A percentile compares a stretch with the other conserved stretches of the same genome.
Evolutionary conservation across 176 grass and related monocot genomes (phyloP).

Genomic region (Thalia dealbata): DNA sequence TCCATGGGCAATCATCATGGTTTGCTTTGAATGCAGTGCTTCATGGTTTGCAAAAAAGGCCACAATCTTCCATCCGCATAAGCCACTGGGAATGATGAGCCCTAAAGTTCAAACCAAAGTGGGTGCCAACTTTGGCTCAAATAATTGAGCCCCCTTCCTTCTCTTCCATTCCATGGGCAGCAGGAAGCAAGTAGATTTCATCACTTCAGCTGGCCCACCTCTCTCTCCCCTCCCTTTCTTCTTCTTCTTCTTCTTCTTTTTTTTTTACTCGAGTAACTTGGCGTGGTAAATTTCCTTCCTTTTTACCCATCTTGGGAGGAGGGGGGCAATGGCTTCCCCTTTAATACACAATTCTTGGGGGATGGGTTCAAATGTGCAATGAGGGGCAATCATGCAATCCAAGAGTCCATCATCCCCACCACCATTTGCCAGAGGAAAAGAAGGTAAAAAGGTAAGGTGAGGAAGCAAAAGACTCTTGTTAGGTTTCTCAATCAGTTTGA

Average conservation of each 20-base stretch:
- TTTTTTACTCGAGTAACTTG: neutral
- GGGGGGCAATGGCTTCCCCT: neutral
- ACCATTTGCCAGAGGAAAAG: neutral
- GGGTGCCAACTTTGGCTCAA: slow-evolving; percentile 17
- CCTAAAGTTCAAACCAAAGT: slow-evolving; percentile 12
- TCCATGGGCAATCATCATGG: no score
- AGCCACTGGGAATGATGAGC: slow-evolving; percentile 2
- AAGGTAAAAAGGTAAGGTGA: neutral
- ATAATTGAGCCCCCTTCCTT: neutral
- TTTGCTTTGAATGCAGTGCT: no score
- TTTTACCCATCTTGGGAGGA: no score
- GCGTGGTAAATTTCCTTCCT: neutral
- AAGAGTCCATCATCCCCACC: neutral
- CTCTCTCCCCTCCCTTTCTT: no score
- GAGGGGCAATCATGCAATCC: slow-evolving; percentile 2
- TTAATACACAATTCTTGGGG: no score
- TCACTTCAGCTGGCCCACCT: neutral
- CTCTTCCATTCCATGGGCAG: neutral
- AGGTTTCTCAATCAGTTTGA: neutral
- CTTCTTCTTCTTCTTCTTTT: no score
- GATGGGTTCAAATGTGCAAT: neutral
- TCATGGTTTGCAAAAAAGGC: neutral
- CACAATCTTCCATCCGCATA: neutral
- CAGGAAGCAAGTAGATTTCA: neutral
- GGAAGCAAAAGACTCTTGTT: neutral